Conservation (phyloP, 2,329 filamentous ascomycete genomes). For the Phaeosphaeria sp. region DNA sequence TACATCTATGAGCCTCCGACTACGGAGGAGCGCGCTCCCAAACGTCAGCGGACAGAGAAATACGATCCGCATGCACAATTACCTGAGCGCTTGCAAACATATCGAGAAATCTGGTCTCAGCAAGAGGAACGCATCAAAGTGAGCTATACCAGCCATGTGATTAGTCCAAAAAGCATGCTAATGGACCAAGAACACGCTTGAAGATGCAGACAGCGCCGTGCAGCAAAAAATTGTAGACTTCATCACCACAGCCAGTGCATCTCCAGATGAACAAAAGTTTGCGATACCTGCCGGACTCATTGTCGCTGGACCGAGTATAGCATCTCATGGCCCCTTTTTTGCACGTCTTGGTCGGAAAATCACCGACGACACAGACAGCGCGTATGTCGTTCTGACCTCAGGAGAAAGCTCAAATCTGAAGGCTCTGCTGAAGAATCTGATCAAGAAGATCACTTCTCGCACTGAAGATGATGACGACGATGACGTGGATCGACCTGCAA, state of each 20-base stretch:
- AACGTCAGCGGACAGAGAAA: constrained; percentile 49
- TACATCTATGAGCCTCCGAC: constrained; percentile 53
- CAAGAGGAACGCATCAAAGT: constrained; percentile 71
- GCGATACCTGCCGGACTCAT: constrained; percentile 75
- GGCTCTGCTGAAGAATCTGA: constrained; percentile 73
- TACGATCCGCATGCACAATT: constrained; percentile 28
- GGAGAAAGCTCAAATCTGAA: constrained; percentile 78
- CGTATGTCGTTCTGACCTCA: constrained; percentile 72
- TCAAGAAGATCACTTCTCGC: constrained; percentile 67
- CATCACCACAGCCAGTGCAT: constrained; percentile 37
- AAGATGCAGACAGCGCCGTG: constrained; percentile 49
- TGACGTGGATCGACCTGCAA: constrained; percentile 18
- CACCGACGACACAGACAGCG: constrained; percentile 54
- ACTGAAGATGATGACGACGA: constrained; percentile 64
- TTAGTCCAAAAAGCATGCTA: constrained; percentile 6
- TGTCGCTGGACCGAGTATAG: constrained; percentile 79
- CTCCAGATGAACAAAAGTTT: constrained; percentile 36
- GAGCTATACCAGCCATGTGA: neutral
- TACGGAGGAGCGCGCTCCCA: constrained; percentile 46
- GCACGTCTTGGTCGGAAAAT: constrained; percentile 65
- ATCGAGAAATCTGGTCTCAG: constrained; percentile 68
- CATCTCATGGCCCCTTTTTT: constrained; percentile 77
- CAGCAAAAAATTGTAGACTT: constrained; percentile 49
- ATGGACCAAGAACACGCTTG: constrained; percentile 43
- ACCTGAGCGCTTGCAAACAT: constrained; percentile 64